A percentile compares a stretch with the other conserved stretches of the same genome.
Evolutionary conservation across 371 early-diverging fungal genomes (phyloP).

Genomic region (Lichtheimia ornata): DNA sequence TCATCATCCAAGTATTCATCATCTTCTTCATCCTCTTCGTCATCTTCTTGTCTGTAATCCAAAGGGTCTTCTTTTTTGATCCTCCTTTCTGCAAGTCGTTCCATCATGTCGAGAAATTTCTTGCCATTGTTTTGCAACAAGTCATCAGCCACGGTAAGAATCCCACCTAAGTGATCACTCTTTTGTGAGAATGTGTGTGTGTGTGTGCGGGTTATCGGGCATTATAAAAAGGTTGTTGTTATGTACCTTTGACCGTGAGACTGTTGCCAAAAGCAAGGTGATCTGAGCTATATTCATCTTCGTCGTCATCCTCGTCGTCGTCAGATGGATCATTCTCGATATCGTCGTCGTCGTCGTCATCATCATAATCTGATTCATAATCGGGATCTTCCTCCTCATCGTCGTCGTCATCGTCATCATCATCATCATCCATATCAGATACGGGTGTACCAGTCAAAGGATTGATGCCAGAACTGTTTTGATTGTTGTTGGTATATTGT

Average conservation of each 20-base stretch:
- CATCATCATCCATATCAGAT: neutral
- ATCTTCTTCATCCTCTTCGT: conserved; percentile 52
- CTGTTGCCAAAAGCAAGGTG: conserved; percentile 67
- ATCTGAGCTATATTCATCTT: conserved; percentile 35
- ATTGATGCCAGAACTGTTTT: conserved; percentile 25
- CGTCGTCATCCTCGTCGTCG: conserved; percentile 31
- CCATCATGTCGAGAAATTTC: conserved; percentile 92
- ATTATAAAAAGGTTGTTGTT: too few species aligned
- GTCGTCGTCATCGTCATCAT: conserved; percentile 26
- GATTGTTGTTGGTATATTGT: conserved; percentile 81
- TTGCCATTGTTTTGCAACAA: conserved; percentile 87
- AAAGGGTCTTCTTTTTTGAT: conserved; percentile 73
- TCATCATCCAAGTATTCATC: conserved; percentile 57
- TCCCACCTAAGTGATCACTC: conserved; percentile 51
- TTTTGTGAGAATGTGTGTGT: neutral
- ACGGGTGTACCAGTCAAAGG: too few species aligned
- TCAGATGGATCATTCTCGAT: conserved; percentile 7
- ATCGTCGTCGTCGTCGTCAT: conserved; percentile 20
- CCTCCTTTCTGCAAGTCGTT: conserved; percentile 84
- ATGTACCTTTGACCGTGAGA: conserved; percentile 70
- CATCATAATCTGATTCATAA: conserved; percentile 9
- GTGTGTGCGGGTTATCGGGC: too few species aligned
- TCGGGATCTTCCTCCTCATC: conserved; percentile 17
- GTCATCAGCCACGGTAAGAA: conserved; percentile 85
- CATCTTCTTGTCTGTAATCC: conserved; percentile 21